Evolutionary conservation across 768 basidiomycete genomes (phyloP).

Genomic region (Termitomyces bulborhizus): DNA sequence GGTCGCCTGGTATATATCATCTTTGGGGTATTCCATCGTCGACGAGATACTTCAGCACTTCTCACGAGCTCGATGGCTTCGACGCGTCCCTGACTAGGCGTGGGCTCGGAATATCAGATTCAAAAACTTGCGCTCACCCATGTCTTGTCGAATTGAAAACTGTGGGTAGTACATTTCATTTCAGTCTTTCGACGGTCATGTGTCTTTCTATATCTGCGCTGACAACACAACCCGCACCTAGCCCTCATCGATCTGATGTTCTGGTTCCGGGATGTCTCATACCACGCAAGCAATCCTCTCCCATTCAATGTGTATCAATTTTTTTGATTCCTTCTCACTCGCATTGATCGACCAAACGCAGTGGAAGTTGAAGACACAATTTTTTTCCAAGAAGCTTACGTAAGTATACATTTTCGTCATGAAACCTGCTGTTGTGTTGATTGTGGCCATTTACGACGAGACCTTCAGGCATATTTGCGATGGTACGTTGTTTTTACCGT

Average conservation of each 20-base stretch:
- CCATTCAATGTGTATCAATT: not conserved
- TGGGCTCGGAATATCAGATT: not conserved
- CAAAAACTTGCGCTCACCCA: not conserved
- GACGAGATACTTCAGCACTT: not conserved
- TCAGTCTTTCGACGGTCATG: too few relatives aligned
- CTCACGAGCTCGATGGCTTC: too few relatives aligned
- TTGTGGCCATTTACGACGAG: not conserved
- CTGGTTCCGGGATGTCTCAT: too few relatives aligned
- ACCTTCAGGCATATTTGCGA: not conserved
- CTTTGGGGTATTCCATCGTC: too few relatives aligned
- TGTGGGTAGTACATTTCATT: not conserved
- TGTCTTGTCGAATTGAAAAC: too few relatives aligned
- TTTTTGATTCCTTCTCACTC: not conserved
- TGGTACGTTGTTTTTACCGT: too few relatives aligned
- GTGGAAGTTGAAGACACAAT: too few relatives aligned
- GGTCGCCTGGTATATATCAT: too few relatives aligned
- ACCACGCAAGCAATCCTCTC: not conserved
- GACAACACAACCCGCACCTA: too few relatives aligned
- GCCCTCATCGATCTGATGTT: too few relatives aligned
- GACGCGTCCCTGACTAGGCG: not conserved
- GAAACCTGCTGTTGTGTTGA: not conserved
- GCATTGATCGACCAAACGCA: not conserved
- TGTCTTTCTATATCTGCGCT: not conserved
- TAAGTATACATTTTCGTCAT: not conserved
- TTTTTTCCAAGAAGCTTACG: not conserved